phyloP scores from a whole-genome alignment of 257 asterid genomes.

The Solanum chiquidenum region DNA sequence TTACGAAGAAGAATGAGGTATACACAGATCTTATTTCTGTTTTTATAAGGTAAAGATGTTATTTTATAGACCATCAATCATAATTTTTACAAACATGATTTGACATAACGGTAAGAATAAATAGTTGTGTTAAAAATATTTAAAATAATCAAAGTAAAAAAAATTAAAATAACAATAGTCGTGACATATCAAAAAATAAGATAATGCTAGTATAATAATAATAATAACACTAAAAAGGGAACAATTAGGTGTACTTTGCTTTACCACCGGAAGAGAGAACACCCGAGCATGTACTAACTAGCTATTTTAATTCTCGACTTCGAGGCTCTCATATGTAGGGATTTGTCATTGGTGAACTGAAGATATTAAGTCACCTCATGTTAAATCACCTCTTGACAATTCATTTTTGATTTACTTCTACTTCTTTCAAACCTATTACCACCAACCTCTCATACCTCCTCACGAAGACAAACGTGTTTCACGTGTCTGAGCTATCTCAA shows the following conservation, averaged over 20 bases:
- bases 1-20: rapidly evolving
- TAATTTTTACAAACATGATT: neutral
- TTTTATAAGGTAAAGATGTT: rapidly evolving
- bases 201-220: neutral
- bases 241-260: neutral
- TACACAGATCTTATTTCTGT: rapidly evolving
- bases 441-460: neutral
- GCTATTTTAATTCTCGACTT: neutral
- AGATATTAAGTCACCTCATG: neutral
- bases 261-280: neutral
- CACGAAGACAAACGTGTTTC: neutral
- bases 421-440: too few relatives aligned
- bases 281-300: neutral
- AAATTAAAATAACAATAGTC: rapidly evolving
- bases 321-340: neutral
- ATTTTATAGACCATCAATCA: neutral
- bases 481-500: neutral
- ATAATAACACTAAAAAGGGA: too few relatives aligned
- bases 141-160: neutral
- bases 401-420: neutral
- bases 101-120: neutral
- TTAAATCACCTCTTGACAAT: neutral
- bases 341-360: rapidly evolving
- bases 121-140: neutral
- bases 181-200: neutral